These are phyloP conservation scores for Priceomyces carsonii DNA, from an alignment of 805 yeast genomes.

Conservation along the genomic window DNA sequence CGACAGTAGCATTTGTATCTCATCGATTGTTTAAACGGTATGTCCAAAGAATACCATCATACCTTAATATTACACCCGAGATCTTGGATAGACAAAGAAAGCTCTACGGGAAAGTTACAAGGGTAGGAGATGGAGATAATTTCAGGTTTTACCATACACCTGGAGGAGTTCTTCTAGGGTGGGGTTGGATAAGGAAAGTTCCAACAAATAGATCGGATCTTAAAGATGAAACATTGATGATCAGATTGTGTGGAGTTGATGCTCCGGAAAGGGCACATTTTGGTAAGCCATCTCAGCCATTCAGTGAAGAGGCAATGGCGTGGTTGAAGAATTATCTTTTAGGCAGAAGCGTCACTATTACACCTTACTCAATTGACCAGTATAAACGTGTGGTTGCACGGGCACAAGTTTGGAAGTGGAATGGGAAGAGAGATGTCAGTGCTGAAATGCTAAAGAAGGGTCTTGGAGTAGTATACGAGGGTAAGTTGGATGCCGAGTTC, in stretches of 20 bases:
- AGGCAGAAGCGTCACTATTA: conserved; percentile 68
- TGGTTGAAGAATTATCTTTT: conserved; percentile 72
- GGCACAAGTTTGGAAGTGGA: conserved; percentile 57
- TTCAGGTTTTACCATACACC: conserved; percentile 92
- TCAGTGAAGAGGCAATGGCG: conserved; percentile 73
- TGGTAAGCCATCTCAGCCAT: conserved; percentile 91
- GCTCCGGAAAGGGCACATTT: conserved; percentile 96
- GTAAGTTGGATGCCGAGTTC: conserved; percentile 77
- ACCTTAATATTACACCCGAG: conserved; percentile 38
- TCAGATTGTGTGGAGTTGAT: conserved; percentile 89
- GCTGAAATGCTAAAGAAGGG: conserved; percentile 85
- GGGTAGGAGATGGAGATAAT: conserved; percentile 96
- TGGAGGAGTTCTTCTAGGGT: conserved; percentile 83
- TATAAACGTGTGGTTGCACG: conserved; percentile 86
- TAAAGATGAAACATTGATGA: conserved; percentile 69
- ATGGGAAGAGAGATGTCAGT: conserved; percentile 76
- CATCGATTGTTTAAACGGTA: conserved; percentile 34
- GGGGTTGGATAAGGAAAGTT: conserved; percentile 83
- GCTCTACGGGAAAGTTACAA: conserved; percentile 69
- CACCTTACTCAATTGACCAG: conserved; percentile 83
- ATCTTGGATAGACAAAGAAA: conserved; percentile 28
- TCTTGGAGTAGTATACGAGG: conserved; percentile 85
- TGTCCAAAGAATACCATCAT: conserved; percentile 32
- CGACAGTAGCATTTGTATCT: conserved; percentile 27
- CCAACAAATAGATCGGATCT: conserved; percentile 54